phyloP scores from a whole-genome alignment of 225 moss, liverwort and hornwort species.

The Marchantia paleacea region DNA sequence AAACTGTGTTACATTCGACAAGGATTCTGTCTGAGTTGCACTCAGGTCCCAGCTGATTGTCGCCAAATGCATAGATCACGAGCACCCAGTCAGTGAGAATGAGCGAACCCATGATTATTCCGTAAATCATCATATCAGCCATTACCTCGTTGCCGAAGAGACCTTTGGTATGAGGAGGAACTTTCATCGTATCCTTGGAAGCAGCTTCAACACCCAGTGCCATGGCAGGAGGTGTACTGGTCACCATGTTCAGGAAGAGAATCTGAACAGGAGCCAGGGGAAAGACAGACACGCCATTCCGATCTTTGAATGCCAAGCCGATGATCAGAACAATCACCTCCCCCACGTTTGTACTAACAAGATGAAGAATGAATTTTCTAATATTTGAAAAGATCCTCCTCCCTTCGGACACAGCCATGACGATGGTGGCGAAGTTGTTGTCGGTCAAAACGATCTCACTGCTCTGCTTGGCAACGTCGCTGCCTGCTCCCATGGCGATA shows the following conservation, averaged over 20 bases:
- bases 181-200: background rate
- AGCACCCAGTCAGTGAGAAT: background rate
- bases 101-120: background rate
- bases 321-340: conserved; percentile 3
- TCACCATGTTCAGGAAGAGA: conserved; percentile 51
- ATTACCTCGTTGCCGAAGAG: background rate
- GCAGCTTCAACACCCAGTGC: conserved; percentile 40
- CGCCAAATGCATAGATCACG: background rate
- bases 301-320: conserved; percentile 6
- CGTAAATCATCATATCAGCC: background rate
- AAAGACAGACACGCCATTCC: conserved; percentile 18
- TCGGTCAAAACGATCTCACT: conserved; percentile 47
- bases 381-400: conserved; percentile 7
- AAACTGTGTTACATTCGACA: conserved; percentile 23
- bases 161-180: background rate
- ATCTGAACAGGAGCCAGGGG: conserved; percentile 49
- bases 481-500: conserved; percentile 50
- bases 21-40: background rate
- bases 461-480: conserved; percentile 42
- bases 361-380: background rate
- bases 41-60: background rate
- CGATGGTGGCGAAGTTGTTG: conserved; percentile 53
- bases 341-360: background rate
- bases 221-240: conserved; percentile 54
- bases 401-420: conserved; percentile 39